Base-by-base conservation (phyloP, 495 filamentous ascomycete species). In the Penicillium parvum region DNA sequence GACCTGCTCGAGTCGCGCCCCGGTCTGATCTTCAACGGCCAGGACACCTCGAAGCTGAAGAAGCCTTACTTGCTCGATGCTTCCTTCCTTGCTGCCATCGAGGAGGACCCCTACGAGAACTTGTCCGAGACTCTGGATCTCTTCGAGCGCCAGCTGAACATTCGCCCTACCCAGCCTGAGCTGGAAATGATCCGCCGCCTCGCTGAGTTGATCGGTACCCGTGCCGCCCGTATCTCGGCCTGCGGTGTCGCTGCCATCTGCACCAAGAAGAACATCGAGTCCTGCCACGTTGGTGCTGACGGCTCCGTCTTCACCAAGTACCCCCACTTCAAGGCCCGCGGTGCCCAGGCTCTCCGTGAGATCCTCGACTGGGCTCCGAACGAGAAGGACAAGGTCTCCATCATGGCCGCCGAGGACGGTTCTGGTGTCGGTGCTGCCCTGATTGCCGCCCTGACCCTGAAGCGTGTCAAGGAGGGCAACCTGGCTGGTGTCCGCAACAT, bases 271-370 rank as follows among this genome's bases (percentile, higher is more conserved):
- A 79, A 82, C 43, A 88, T 87, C 50, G 69, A 81, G 49, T 77
- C 82, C 10, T 95, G 87, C 76, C 90, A 96, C 63, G 91, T 96
- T 14, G 91, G 91, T 53, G 91, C 91, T 27, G 91, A 97, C 53
- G 91, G 91, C 17, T 91, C 86, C 8, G 90, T 97, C 30, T 97
- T 96, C 75, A 96, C 95, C 75, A 96, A 95, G 65, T 96, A 96
- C 69, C 91, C 91, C 2, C 87, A 96, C 66, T 97, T 97, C 77
- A 91, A 96, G 76, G 78, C 78, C 11, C 85, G 91, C 36, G 89
- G 90, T 41, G 91, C 91, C 4, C 74, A 81, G 52, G 91, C 91
- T 15, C 80, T 97, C 15, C 82, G 89, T 14, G 90, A 97, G 73
- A 95, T 96, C 53, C 77, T 97, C 9, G 89, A 92, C 65, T 96